Evolutionary conservation across 2,329 filamentous ascomycete species (phyloP).

Genomic region (Claviceps sp.): DNA sequence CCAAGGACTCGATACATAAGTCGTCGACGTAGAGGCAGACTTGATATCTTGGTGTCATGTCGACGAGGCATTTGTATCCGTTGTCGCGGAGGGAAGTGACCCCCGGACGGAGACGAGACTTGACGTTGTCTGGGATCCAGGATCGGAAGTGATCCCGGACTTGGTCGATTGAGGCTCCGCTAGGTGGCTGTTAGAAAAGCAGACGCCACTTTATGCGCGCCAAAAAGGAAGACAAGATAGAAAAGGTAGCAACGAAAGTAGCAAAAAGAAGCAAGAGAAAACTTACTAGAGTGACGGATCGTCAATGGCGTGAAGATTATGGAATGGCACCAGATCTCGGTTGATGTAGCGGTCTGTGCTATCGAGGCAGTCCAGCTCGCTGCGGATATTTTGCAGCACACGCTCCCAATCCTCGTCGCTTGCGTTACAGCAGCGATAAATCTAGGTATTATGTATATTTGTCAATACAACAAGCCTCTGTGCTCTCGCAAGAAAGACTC

Average conservation of each 20-base stretch:
- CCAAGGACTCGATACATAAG: neutral
- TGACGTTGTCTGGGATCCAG: slow-evolving; percentile 1
- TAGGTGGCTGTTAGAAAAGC: neutral
- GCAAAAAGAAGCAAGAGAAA: neutral
- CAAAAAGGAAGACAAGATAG: no score
- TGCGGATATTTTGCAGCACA: neutral
- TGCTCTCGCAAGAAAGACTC: neutral
- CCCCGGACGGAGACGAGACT: neutral
- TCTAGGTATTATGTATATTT: neutral
- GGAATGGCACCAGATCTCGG: neutral
- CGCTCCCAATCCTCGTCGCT: neutral
- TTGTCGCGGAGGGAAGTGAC: neutral
- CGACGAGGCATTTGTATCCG: neutral
- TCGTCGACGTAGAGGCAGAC: slow-evolving; percentile 1
- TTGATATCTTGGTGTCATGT: neutral
- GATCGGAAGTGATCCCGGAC: slow-evolving; percentile 3
- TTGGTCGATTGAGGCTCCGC: slow-evolving; percentile 1
- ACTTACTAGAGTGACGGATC: neutral
- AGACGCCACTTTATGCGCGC: no score
- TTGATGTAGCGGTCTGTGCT: neutral
- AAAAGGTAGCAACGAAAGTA: neutral
- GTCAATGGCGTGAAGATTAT: neutral
- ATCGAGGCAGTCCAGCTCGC: neutral
- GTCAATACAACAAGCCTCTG: neutral
- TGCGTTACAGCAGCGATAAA: slow-evolving; percentile 1